Percentiles rank a stretch among this genome's conserved stretches.
Conservation (phyloP, 768 basidiomycete genomes). For the Trametopsis cervina region DNA sequence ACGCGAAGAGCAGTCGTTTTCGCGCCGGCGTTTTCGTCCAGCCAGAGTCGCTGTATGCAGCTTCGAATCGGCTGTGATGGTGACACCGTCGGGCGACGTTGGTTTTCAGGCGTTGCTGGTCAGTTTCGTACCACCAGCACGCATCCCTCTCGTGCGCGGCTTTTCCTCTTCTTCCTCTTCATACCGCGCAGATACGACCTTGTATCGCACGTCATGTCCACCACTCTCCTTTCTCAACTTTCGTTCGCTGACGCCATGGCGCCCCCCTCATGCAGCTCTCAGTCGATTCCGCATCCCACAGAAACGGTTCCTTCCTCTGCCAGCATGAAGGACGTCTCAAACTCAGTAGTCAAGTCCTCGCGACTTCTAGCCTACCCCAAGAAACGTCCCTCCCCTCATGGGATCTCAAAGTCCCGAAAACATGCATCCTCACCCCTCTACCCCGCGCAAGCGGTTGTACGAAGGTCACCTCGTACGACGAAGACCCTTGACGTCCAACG, state of each 20-base stretch:
- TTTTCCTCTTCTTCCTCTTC: background rate
- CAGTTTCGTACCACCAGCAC: background rate
- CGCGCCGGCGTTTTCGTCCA: no score
- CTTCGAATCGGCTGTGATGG: background rate
- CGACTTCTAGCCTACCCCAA: constrained; percentile 67
- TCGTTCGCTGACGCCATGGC: constrained; percentile 16
- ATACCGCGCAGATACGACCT: background rate
- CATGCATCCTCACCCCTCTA: constrained; percentile 26
- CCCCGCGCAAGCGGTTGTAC: constrained; percentile 45
- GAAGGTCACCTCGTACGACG: constrained; percentile 63
- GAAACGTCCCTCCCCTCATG: constrained; percentile 81
- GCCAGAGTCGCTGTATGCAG: background rate
- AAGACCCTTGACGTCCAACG: constrained; percentile 53
- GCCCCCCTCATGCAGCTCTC: constrained; percentile 28
- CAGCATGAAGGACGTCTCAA: constrained; percentile 77
- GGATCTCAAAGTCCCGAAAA: constrained; percentile 63
- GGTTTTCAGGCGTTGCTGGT: background rate
- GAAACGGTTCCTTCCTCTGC: constrained; percentile 30
- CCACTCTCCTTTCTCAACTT: background rate
- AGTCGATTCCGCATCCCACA: constrained; percentile 38
- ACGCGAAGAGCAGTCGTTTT: no score
- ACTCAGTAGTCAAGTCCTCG: constrained; percentile 50
- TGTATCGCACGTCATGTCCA: constrained; percentile 4
- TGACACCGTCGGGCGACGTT: background rate
- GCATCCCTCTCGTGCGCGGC: background rate